Evolutionary conservation across 1,284 basidiomycete genomes (phyloP).

Genomic region (Phellopilus nigrolimitatus): DNA sequence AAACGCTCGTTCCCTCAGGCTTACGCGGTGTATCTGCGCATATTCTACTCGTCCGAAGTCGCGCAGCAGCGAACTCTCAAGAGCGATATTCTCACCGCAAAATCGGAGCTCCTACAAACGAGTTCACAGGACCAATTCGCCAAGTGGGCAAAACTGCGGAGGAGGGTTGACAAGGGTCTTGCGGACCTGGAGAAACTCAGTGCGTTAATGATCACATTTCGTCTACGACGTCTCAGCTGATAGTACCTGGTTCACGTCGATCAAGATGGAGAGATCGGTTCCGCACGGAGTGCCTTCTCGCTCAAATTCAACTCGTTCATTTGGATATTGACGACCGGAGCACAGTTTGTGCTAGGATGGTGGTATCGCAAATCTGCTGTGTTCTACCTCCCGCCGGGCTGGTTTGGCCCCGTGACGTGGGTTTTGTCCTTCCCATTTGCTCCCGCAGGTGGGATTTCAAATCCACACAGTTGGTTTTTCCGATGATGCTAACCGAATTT

Average conservation of each 20-base stretch:
- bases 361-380: constrained; percentile 87
- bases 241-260: background rate
- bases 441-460: constrained; percentile 49
- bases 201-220: constrained; percentile 40
- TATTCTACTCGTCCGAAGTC: constrained; percentile 55
- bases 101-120: constrained; percentile 84
- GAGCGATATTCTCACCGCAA: constrained; percentile 70
- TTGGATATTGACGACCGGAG: constrained; percentile 81
- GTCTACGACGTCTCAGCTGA: constrained; percentile 3
- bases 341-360: constrained; percentile 81
- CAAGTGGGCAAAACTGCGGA: constrained; percentile 93
- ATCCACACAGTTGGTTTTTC: background rate
- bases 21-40: constrained; percentile 62
- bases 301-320: constrained; percentile 69
- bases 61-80: constrained; percentile 66
- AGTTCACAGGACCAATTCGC: constrained; percentile 97
- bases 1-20: constrained; percentile 52
- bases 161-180: constrained; percentile 91
- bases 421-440: constrained; percentile 81
- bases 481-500: constrained; percentile 12
- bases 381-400: constrained; percentile 84
- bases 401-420: constrained; percentile 84
- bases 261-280: constrained; percentile 65
- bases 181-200: constrained; percentile 91
- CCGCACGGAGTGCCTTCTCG: constrained; percentile 64